Base-by-base conservation (phyloP, 2,329 filamentous ascomycete genomes). In the Aspergillus arachidicola region DNA sequence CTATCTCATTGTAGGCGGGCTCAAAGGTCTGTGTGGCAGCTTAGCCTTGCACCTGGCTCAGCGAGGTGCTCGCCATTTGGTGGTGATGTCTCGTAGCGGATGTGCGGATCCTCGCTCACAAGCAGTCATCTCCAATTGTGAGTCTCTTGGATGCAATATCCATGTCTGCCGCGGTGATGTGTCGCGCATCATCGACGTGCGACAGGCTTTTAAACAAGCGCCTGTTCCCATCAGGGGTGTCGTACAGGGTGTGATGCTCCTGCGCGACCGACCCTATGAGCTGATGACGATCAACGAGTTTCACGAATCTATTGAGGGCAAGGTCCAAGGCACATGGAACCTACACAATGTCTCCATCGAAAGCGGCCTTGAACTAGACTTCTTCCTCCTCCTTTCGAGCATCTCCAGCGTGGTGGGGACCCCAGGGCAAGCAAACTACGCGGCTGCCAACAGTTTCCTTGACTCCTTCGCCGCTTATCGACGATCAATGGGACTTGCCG, bases 221-320 rank as follows among this genome's bases (percentile, higher is more conserved):
- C 34, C 53, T 2, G 23, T 38, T 5, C 61, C 67, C 1, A 43
- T 69, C n/a, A 51, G 14, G 3, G 68, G 68, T 2, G 55, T 70
- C 2, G 60, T 70, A 14, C 68, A 69, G 30, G 66, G 64, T 3
- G 61, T 65, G 14, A 67, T 67, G 65, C 61, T 68, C 5, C 46
- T 68, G 4, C 60, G 60, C 6, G 60, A 63, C 46, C 56, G 66
- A 58, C 55, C 61, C 2, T 75, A 54, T 36, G 55, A 63, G 23
- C 55, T 76, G 7, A 78, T 80, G 75, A 71, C 64, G 0, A 70
- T 70, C 32, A 64, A 71, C 1, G 71, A 79, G 38, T 81, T 72
- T 65, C 69, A 66, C 4, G 64, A 60, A 0, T 70, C 73, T 0
- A 64, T 77, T 1, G 63, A 66, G 26, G 71, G 75, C 1, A 82